phyloP scores from a whole-genome alignment of 805 yeast species.

The Candida pini region DNA sequence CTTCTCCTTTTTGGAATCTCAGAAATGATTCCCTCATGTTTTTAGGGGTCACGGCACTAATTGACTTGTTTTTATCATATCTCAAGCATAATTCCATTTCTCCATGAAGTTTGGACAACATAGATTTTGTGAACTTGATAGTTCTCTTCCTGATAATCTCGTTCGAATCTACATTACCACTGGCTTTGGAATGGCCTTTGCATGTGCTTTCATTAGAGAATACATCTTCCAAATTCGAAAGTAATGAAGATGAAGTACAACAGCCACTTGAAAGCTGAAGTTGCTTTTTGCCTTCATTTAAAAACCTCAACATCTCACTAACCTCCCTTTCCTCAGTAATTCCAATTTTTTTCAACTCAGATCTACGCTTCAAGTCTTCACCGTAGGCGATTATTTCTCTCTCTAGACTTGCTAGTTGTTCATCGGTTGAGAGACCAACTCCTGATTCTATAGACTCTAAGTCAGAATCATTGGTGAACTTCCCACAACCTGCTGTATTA shows the following conservation, averaged over 20 bases:
- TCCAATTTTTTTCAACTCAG: conserved; percentile 6
- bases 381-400: conserved; percentile 1
- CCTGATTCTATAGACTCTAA: background rate
- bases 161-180: too few relatives aligned
- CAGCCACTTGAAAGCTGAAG: background rate
- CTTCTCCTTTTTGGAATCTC: too few relatives aligned
- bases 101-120: background rate
- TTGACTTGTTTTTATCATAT: too few relatives aligned
- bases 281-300: background rate
- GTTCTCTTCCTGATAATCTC: background rate
- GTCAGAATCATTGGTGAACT: conserved; percentile 4
- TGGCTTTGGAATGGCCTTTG: too few relatives aligned
- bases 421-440: conserved; percentile 6
- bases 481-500: conserved; percentile 3
- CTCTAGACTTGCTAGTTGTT: conserved; percentile 9
- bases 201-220: too few relatives aligned
- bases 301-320: background rate
- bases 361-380: conserved; percentile 6
- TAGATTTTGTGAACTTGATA: background rate
- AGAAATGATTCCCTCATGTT: too few relatives aligned
- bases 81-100: too few relatives aligned
- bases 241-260: too few relatives aligned
- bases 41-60: too few relatives aligned
- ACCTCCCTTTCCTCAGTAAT: conserved; percentile 6
- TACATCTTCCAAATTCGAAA: too few relatives aligned